Evolutionary conservation across 495 filamentous ascomycete genomes (phyloP).

Genomic region (Staphylotrichum longicolle): DNA sequence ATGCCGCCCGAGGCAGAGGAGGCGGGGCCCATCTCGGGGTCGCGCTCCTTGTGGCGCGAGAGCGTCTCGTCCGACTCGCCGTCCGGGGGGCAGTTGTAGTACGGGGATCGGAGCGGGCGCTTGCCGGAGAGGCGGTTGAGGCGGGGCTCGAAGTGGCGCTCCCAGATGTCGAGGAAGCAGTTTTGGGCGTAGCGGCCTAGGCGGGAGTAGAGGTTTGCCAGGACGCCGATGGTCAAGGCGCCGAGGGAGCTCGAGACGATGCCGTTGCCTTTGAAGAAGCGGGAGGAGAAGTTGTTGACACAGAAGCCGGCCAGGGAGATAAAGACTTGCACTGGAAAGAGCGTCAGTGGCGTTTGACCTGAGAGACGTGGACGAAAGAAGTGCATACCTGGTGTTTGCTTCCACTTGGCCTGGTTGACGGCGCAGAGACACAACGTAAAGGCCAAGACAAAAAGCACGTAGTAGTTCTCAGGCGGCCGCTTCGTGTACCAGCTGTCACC

Average conservation of each 20-base stretch:
- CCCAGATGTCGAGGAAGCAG: conserved; percentile 34
- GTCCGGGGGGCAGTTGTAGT: conserved; percentile 17
- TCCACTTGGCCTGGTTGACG: conserved; percentile 89
- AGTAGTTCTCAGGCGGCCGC: conserved; percentile 59
- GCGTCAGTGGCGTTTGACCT: neutral
- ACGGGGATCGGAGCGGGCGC: conserved; percentile 9
- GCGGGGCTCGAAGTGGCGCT: conserved; percentile 28
- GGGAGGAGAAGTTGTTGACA: conserved; percentile 77
- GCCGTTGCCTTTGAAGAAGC: conserved; percentile 69
- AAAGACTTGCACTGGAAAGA: conserved; percentile 58
- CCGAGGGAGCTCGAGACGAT: conserved; percentile 84
- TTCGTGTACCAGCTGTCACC: conserved; percentile 41
- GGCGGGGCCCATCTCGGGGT: conserved; percentile 25
- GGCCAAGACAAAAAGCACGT: conserved; percentile 70
- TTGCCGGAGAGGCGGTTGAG: conserved; percentile 20
- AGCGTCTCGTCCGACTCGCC: conserved; percentile 18
- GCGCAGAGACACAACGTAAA: conserved; percentile 81
- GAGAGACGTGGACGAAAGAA: neutral
- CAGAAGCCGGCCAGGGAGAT: conserved; percentile 83
- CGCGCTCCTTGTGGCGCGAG: conserved; percentile 12
- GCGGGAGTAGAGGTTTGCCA: conserved; percentile 85
- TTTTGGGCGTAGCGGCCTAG: conserved; percentile 51
- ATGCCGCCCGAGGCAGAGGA: conserved; percentile 2
- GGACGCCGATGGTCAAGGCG: conserved; percentile 79
- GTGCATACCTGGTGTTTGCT: conserved; percentile 80